Evolutionary conservation across 805 yeast genomes (phyloP).

Genomic region (Saccharomycopsis olivae): DNA sequence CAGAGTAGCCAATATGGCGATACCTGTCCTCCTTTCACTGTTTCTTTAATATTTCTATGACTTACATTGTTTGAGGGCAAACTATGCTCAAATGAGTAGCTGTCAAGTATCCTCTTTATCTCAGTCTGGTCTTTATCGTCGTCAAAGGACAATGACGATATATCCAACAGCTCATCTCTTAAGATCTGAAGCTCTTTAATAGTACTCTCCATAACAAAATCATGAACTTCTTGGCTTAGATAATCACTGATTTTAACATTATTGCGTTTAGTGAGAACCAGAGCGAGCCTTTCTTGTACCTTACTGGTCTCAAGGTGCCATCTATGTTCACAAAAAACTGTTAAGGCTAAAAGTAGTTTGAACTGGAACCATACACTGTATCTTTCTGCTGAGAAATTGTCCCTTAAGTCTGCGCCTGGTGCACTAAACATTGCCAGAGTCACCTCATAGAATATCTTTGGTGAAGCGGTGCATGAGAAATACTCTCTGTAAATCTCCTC

Average conservation of each 20-base stretch:
- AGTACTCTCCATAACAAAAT: background rate
- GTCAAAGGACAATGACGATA: background rate
- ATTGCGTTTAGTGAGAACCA: background rate
- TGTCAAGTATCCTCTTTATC: background rate
- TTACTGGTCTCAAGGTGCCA: background rate
- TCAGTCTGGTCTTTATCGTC: background rate
- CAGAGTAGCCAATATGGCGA: background rate
- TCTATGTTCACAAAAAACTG: slow-evolving; percentile 2
- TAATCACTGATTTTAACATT: background rate
- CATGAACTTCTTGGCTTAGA: background rate
- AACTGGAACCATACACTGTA: background rate
- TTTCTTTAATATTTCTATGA: background rate
- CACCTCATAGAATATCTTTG: slow-evolving; percentile 1
- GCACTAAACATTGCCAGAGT: background rate
- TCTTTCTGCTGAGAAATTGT: too few relatives aligned
- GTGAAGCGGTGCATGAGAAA: background rate
- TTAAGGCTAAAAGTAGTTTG: background rate
- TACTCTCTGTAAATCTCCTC: background rate
- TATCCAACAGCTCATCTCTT: background rate
- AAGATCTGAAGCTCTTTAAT: background rate
- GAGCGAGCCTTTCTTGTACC: background rate
- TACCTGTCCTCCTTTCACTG: background rate
- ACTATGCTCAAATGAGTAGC: background rate
- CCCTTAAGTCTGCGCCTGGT: background rate
- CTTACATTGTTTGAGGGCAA: background rate